Base-by-base conservation (phyloP, 2,329 filamentous ascomycete species). In the Thielaviopsis euricoi region DNA sequence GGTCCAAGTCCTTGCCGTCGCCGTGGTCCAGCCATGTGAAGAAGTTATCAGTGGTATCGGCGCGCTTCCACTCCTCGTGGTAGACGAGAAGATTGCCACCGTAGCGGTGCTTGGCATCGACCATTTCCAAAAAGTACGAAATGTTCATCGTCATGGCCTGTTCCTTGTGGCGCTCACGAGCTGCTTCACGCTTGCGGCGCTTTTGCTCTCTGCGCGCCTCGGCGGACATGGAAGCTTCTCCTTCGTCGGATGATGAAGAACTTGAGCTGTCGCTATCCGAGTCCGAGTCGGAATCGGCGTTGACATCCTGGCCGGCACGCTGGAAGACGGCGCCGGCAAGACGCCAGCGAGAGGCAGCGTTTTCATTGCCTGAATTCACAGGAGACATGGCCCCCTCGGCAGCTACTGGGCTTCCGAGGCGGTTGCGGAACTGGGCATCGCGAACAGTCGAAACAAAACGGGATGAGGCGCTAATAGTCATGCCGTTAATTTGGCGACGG, bases 21-120 rank as follows among this genome's bases (percentile, higher is more conserved):
- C 90, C 90, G 60, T 86, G 76, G 67, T 96, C 90, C 1, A 95
- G 75, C 89, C 90, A 95, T 71, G 89, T 91, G 68, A 95, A 95
- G 76, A 90, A 96, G 66, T 93, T 95, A 67, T 95, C 85, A 4
- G 82, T 79, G 0, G 88, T 91, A 26, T 86, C 75, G 1, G 81
- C 74, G 61, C 78, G 80, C 68, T 89, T 89, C 90, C 90, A 96
- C 62, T 86, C 81, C 60, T 82, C 80, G 65, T 96, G 90, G 64
- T 95, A 96, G 33, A 80, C 78, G 33, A 86, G 77, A 55, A 95
- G 70, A 63, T 93, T 94, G 57, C 83, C 85, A 3, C 89, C 90
- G 65, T 95, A 94, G 3, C 89, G 81, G 67, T 96, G 89, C 68
- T 94, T 90, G 52, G 83, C 72, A 67, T 93, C 87, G 7, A 91